A percentile compares a stretch with the other conserved stretches of the same genome.
Conservation (phyloP, 2,329 filamentous ascomycete genomes). For the Chaetomium globosum region DNA sequence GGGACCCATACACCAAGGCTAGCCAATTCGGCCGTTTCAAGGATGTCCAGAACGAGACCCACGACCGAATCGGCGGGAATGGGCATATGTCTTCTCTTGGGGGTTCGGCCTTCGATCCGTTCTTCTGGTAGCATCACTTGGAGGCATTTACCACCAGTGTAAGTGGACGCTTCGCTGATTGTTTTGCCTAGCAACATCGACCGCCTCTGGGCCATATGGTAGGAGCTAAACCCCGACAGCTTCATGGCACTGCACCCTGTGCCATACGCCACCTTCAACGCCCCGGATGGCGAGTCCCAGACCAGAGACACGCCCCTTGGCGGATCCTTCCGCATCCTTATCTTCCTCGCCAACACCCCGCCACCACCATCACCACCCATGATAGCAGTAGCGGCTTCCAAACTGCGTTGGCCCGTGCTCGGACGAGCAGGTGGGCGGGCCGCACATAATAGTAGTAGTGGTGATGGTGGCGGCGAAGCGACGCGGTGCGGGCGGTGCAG, state of each 20-base stretch:
- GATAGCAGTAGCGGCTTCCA: too few species aligned
- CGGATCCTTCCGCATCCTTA: slow-evolving; percentile 57
- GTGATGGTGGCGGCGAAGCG: neutral
- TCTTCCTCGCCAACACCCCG: slow-evolving; percentile 52
- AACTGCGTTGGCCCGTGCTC: slow-evolving; percentile 55
- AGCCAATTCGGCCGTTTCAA: slow-evolving; percentile 41
- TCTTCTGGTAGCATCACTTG: slow-evolving; percentile 62
- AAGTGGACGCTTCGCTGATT: neutral
- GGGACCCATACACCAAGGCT: slow-evolving; percentile 32
- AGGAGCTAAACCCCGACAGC: slow-evolving; percentile 47
- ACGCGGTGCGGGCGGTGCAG: slow-evolving; percentile 38
- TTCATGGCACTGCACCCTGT: slow-evolving; percentile 41
- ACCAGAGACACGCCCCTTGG: slow-evolving; percentile 40
- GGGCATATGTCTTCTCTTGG: slow-evolving; percentile 60
- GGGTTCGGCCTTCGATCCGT: slow-evolving; percentile 64
- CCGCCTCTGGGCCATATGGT: slow-evolving; percentile 63
- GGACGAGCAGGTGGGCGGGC: slow-evolving; percentile 36
- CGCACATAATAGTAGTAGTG: too few species aligned
- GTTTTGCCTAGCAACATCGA: slow-evolving; percentile 57
- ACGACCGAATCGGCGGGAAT: slow-evolving; percentile 40
- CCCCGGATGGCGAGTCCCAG: slow-evolving; percentile 29
- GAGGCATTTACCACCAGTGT: slow-evolving; percentile 40
- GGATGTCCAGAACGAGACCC: slow-evolving; percentile 47
- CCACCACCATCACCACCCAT: neutral
- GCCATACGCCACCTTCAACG: slow-evolving; percentile 38